Evolutionary conservation across 2,329 filamentous ascomycete genomes (phyloP), one percentile per base, ranked within the genome.

Genomic region (Xylariaceae sp.): DNA sequence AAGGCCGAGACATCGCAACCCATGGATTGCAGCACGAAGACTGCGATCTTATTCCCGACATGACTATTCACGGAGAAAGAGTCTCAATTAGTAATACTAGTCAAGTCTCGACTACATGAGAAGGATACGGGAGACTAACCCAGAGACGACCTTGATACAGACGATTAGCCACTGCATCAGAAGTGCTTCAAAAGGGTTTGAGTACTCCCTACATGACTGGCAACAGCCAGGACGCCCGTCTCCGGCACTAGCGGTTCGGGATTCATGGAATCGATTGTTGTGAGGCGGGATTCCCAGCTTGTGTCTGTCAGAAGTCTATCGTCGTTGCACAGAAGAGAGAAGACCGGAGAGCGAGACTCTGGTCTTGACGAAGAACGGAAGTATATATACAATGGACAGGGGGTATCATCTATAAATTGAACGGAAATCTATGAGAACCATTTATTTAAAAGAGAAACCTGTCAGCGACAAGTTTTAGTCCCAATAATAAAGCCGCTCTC

Each of bases 11-110:
- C 92, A 60, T 98, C 92, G 63, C 90, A 96, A 38, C 93, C 93
- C 40, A 98, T 72, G 1, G 87, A 86, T 67, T 98, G 92, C 77
- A 98, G 85, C 55, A 91, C 88, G 63, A 95, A 94, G 1, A 90
- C 90, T 34, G 91, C 91, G 75, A 98, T 95, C 61, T 92, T 95
- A 67, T 98, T 98, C 41, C 93, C 93, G 56, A 98, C 93, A 77
- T 96, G 92, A 64, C 93, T 95, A 65, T 52, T 16, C 33, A 45
- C 40, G 45, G 40, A 40, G 36, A 21, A 42, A 43, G 37, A 44
- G n/a, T n/a, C n/a, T n/a, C n/a, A n/a, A n/a, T n/a, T n/a, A n/a
- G n/a, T n/a, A n/a, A n/a, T n/a, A n/a, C n/a, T n/a, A n/a, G n/a
- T n/a, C n/a, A n/a, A n/a, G n/a, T n/a, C n/a, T n/a, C n/a, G n/a